These are phyloP conservation scores for Protea cynaroides DNA, from an alignment of 164 flowering plant genomes.

Conservation along the genomic window DNA sequence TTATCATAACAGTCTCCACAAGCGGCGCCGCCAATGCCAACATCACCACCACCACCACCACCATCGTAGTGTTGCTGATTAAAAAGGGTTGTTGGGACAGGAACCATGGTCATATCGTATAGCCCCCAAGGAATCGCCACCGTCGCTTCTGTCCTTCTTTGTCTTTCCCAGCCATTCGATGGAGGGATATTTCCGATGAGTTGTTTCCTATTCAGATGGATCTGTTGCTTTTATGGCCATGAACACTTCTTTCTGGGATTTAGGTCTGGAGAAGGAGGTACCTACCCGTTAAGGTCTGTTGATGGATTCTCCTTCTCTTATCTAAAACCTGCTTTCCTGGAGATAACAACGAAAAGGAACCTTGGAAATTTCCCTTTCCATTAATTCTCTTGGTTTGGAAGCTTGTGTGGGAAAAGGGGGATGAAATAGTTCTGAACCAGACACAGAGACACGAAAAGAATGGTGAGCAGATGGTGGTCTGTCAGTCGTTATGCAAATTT, in stretches of 20 bases:
- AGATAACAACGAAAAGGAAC: too few species aligned
- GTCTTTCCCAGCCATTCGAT: too few species aligned
- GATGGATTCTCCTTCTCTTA: too few species aligned
- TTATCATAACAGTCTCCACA: conserved; percentile 22
- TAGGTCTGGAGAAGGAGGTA: neutral
- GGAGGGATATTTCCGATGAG: too few species aligned
- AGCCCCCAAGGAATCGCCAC: conserved; percentile 1
- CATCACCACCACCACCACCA: conserved; percentile 20
- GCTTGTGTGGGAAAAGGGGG: too few species aligned
- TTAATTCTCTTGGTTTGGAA: too few species aligned
- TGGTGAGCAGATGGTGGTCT: too few species aligned
- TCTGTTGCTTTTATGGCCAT: conserved; percentile 5
- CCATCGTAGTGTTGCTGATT: conserved; percentile 16
- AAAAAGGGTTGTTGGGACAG: conserved; percentile 35
- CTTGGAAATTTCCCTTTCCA: too few species aligned
- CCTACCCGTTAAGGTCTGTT: neutral
- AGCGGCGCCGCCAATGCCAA: conserved; percentile 13
- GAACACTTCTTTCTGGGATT: neutral
- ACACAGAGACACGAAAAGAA: neutral
- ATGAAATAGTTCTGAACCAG: neutral
- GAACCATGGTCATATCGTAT: conserved; percentile 60
- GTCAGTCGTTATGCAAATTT: too few species aligned
- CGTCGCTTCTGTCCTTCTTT: conserved; percentile 5
- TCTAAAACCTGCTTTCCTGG: too few species aligned
- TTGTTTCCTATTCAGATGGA: conserved; percentile 6